These are phyloP conservation scores for Crepidotus variabilis DNA, from an alignment of 768 basidiomycete genomes.

Conservation along the genomic window DNA sequence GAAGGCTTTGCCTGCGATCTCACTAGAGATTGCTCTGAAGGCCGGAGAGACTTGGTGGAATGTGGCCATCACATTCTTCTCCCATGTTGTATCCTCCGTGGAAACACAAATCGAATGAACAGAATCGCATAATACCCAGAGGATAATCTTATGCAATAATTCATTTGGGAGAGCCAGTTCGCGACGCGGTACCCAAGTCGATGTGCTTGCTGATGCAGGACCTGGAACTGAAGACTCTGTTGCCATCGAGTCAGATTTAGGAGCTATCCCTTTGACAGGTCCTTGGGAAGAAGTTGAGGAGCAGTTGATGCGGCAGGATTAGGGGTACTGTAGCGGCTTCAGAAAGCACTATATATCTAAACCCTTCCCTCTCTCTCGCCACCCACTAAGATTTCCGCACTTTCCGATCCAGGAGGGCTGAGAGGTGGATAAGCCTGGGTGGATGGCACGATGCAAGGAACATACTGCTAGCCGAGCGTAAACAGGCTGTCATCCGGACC, in stretches of 20 bases:
- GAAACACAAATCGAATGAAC: conserved; percentile 31
- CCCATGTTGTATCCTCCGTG: conserved; percentile 27
- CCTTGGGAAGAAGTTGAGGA: not conserved
- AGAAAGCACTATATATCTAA: not conserved
- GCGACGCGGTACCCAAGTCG: conserved; percentile 12
- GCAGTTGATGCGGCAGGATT: not conserved
- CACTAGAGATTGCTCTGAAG: conserved; percentile 30
- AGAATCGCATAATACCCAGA: conserved; percentile 24
- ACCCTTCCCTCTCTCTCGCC: not conserved
- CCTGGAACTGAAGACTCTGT: not conserved
- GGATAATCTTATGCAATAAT: conserved; percentile 31
- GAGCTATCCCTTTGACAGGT: not conserved
- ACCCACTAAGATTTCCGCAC: not conserved
- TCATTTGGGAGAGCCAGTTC: conserved; percentile 31
- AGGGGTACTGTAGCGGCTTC: not conserved
- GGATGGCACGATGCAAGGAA: not conserved
- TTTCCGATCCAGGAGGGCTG: not conserved
- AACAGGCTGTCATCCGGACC: no score
- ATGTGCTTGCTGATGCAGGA: not conserved
- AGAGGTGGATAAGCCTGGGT: not conserved
- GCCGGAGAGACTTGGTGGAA: conserved; percentile 28
- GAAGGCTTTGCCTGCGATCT: conserved; percentile 30
- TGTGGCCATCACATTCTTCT: conserved; percentile 26
- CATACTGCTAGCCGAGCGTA: no score
- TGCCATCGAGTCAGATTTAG: not conserved